phyloP scores from a whole-genome alignment of 2,329 filamentous ascomycete species.

The Colletotrichum echinochloae region DNA sequence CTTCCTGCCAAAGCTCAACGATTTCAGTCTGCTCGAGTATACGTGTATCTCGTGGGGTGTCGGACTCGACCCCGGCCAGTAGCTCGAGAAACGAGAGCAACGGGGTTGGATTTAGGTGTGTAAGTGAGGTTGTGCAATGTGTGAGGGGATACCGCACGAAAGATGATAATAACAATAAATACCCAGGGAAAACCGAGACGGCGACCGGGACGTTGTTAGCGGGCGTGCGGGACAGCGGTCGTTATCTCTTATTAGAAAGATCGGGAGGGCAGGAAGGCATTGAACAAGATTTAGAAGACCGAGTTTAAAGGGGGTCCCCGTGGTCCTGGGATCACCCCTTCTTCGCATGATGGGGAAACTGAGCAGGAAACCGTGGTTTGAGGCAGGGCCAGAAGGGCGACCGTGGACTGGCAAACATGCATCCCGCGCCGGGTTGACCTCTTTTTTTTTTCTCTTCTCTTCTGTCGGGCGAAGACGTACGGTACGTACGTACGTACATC shows the following conservation, averaged over 20 bases:
- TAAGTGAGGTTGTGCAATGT: background rate
- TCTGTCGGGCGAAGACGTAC: background rate
- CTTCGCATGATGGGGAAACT: slow-evolving; percentile 24
- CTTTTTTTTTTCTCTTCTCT: background rate
- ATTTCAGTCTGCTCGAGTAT: background rate
- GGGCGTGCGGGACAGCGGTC: slow-evolving; percentile 19
- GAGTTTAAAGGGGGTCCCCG: slow-evolving; percentile 19
- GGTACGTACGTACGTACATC: background rate
- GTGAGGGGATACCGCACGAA: background rate
- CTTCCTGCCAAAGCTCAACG: background rate
- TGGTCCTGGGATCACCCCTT: slow-evolving; percentile 14
- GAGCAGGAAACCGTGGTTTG: slow-evolving; percentile 12
- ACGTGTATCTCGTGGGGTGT: background rate
- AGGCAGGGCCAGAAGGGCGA: background rate
- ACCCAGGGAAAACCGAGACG: background rate
- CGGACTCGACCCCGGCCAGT: background rate
- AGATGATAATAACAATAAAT: background rate
- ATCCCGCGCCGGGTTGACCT: background rate
- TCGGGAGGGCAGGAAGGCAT: background rate
- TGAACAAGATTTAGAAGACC: slow-evolving; percentile 7
- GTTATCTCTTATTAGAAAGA: slow-evolving; percentile 1
- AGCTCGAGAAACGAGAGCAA: slow-evolving; percentile 18
- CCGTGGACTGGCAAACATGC: background rate
- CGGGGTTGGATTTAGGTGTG: background rate
- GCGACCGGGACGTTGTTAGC: background rate